A percentile compares a stretch with the other conserved stretches of the same genome.
Conservation (phyloP, 2,329 filamentous ascomycete genomes). For the Alternaria rosae region DNA sequence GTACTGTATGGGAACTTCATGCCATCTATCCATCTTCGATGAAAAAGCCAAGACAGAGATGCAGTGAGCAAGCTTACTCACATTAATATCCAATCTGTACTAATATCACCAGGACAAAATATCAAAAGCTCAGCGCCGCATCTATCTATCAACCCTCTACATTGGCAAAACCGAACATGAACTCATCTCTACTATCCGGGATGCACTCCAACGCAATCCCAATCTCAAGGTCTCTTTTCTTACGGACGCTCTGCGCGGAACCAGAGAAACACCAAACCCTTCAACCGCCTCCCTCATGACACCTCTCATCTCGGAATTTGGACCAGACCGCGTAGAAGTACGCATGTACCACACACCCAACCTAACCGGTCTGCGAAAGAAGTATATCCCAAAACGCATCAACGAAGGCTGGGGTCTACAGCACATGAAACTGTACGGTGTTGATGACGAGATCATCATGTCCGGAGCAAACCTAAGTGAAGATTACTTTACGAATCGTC, state of each 20-base stretch:
- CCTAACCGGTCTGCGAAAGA: constrained; percentile 84
- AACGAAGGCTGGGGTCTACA: constrained; percentile 99
- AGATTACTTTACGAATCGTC: constrained; percentile 95
- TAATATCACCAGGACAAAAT: constrained; percentile 68
- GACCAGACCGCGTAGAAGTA: constrained; percentile 82
- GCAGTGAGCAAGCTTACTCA: constrained; percentile 1
- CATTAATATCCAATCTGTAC: background rate
- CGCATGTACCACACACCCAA: constrained; percentile 99
- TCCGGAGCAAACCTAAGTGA: constrained; percentile 86
- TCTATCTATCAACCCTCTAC: constrained; percentile 96
- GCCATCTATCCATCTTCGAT: background rate
- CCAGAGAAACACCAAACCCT: constrained; percentile 83
- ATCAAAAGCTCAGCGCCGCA: constrained; percentile 74
- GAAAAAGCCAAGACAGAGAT: too few species aligned
- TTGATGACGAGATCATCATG: constrained; percentile 94
- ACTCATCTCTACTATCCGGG: constrained; percentile 78
- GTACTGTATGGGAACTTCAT: background rate
- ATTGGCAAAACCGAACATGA: constrained; percentile 94
- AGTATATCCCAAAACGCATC: constrained; percentile 83
- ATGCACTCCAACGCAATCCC: constrained; percentile 77
- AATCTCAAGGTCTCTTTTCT: constrained; percentile 84
- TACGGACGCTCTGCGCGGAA: constrained; percentile 90
- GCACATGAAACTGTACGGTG: constrained; percentile 98
- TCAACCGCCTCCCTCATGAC: constrained; percentile 89
- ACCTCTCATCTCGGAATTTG: constrained; percentile 84